Evolutionary conservation across 805 yeast genomes (phyloP).

Genomic region (Lipomyces starkeyi): DNA sequence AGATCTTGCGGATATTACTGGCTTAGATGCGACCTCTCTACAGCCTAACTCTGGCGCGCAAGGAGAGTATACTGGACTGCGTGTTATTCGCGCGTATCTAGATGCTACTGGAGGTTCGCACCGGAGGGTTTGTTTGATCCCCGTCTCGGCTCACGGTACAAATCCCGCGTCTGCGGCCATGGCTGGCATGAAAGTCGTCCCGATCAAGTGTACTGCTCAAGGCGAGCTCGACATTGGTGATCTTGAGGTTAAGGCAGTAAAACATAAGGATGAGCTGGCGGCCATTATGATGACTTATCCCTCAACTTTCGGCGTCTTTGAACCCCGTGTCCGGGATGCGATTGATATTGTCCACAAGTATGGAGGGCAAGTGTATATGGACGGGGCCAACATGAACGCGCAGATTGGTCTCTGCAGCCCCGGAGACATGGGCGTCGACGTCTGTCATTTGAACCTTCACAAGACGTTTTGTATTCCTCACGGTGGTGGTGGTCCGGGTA

Average conservation of each 20-base stretch:
- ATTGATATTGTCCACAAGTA: slow-evolving; percentile 80
- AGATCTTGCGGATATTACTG: slow-evolving; percentile 90
- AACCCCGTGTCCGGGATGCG: slow-evolving; percentile 85
- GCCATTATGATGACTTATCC: slow-evolving; percentile 98
- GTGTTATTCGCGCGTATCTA: slow-evolving; percentile 81
- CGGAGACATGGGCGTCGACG: slow-evolving; percentile 97
- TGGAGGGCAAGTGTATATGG: slow-evolving; percentile 97
- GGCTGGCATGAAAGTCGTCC: slow-evolving; percentile 93
- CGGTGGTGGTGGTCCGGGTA: slow-evolving; percentile 99
- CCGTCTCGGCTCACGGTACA: slow-evolving; percentile 97
- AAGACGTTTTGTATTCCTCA: slow-evolving; percentile 98
- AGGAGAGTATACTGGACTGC: slow-evolving; percentile 94
- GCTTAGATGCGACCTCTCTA: slow-evolving; percentile 85
- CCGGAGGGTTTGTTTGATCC: slow-evolving; percentile 89
- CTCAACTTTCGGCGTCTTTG: slow-evolving; percentile 94
- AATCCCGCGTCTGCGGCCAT: slow-evolving; percentile 98
- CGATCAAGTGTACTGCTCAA: slow-evolving; percentile 82
- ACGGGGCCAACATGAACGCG: slow-evolving; percentile 99
- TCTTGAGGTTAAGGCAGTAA: slow-evolving; percentile 70
- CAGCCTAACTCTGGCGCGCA: slow-evolving; percentile 99
- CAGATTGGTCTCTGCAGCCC: slow-evolving; percentile 98
- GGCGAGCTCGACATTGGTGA: slow-evolving; percentile 89
- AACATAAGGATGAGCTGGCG: slow-evolving; percentile 74
- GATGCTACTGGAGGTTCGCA: slow-evolving; percentile 69
- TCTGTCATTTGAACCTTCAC: slow-evolving; percentile 94